Evolutionary conservation across 1,139 yeast species (phyloP).

Genomic region (Yamadazyma friedrichii): DNA sequence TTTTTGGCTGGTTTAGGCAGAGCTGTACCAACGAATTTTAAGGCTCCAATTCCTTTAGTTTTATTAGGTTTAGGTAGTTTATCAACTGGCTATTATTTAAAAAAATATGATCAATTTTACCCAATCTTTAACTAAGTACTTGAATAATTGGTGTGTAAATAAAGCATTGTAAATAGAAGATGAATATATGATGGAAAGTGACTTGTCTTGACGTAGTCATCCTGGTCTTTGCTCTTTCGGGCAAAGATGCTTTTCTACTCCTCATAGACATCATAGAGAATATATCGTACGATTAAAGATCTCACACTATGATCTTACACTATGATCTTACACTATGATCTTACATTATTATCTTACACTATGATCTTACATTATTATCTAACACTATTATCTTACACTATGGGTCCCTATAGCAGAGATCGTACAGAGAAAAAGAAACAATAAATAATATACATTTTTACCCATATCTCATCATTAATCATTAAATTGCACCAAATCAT

Average conservation of each 20-base stretch:
- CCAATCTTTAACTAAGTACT: conserved; percentile 18
- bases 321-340: too few species aligned
- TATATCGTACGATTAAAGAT: too few species aligned
- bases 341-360: too few species aligned
- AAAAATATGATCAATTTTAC: conserved; percentile 71
- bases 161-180: neutral
- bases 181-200: too few species aligned
- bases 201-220: too few species aligned
- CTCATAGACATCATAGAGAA: too few species aligned
- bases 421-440: neutral
- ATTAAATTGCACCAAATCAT: neutral
- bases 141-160: neutral
- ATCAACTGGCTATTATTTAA: conserved; percentile 67
- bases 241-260: too few species aligned
- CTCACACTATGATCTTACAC: too few species aligned
- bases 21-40: conserved; percentile 55
- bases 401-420: too few species aligned
- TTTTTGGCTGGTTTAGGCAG: conserved; percentile 71
- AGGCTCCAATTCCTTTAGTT: conserved; percentile 74
- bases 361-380: too few species aligned
- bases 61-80: conserved; percentile 64
- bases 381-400: too few species aligned
- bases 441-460: neutral
- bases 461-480: conserved; percentile 2
- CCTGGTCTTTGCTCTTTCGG: too few species aligned